Base-by-base conservation (phyloP, 1,139 yeast species). In the Pichia sp. region DNA sequence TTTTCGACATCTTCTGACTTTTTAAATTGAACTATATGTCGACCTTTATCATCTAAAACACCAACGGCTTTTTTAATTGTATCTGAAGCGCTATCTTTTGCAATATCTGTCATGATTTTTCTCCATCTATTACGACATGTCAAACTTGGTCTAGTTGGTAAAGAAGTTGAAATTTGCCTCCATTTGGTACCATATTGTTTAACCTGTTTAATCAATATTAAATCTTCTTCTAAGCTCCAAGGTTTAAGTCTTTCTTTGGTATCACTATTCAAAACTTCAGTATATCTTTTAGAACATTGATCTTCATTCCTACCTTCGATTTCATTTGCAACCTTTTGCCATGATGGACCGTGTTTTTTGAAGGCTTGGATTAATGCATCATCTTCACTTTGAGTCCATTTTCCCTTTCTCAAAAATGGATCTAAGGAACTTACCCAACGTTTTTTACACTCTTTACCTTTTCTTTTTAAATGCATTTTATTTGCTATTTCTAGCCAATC, bases 71-170 rank as follows among this genome's bases (percentile, higher is more conserved):
- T 50, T 54, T 59, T 59, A 20, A 66, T 61, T 15, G 54, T 61
- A 21, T 53, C 36, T 40, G 65, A 62, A 0, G 80, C 80, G 43
- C 68, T 70, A 5, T 80, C 82, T 50, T 85, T 64, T 1, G 80
- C 87, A 9, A 82, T 83, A 50, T 79, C 80, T 0, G 93, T 80
- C 35, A 84, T 81, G 34, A 89, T 74, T 56, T 85, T 86, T 51
- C 96, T 72, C 96, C 96, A 89, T 46, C 96, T 70, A 61, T 89
- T 89, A 48, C 97, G 69, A 57, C 96, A 88, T 0, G 96, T 87
- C 43, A 89, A 69, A 45, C 94, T 82, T 2, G 96, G 95, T 42
- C 97, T 67, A 36, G 91, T 84, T 33, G 74, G 72, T 69, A 89
- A 76, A 37, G 76, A 80, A 37, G 65, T 59, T 2, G 95, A 78